phyloP scores from a whole-genome alignment of 2,329 filamentous ascomycete genomes.

The Pleomassaria siparia region DNA sequence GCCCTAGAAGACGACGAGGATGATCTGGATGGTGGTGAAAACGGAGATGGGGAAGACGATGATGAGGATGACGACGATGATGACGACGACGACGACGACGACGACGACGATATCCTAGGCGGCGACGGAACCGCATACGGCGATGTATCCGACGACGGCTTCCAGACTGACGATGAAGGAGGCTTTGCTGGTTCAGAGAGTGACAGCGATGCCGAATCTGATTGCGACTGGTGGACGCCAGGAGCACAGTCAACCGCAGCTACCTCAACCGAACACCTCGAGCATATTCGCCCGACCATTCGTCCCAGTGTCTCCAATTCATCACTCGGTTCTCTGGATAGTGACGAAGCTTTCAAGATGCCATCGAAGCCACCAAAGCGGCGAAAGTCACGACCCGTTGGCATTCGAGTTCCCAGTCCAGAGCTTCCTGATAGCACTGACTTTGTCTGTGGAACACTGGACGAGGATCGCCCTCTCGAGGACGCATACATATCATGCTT shows the following conservation, averaged over 20 bases:
- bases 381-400: conserved; percentile 53
- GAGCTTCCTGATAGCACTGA: conserved; percentile 96
- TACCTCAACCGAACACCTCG: conserved; percentile 52
- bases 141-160: conserved; percentile 62
- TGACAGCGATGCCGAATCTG: conserved; percentile 64
- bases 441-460: conserved; percentile 97
- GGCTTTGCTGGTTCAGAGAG: conserved; percentile 72
- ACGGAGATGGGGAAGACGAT: conserved; percentile 49
- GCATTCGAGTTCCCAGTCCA: conserved; percentile 67
- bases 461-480: conserved; percentile 93
- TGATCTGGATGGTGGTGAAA: conserved; percentile 43
- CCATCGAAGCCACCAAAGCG: conserved; percentile 32
- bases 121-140: conserved; percentile 52
- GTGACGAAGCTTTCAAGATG: conserved; percentile 33
- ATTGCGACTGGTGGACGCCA: conserved; percentile 66
- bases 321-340: conserved; percentile 56
- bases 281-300: conserved; percentile 50
- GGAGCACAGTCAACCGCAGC: conserved; percentile 51
- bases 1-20: conserved; percentile 68
- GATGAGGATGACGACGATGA: conserved; percentile 50
- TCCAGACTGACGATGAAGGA: conserved; percentile 77
- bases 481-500: conserved; percentile 87
- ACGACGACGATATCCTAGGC: conserved; percentile 47
- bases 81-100: conserved; percentile 50
- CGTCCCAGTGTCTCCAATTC: conserved; percentile 55